These are phyloP conservation scores for Fusarium concolor DNA, from an alignment of 2,329 filamentous ascomycete genomes.

Conservation along the genomic window DNA sequence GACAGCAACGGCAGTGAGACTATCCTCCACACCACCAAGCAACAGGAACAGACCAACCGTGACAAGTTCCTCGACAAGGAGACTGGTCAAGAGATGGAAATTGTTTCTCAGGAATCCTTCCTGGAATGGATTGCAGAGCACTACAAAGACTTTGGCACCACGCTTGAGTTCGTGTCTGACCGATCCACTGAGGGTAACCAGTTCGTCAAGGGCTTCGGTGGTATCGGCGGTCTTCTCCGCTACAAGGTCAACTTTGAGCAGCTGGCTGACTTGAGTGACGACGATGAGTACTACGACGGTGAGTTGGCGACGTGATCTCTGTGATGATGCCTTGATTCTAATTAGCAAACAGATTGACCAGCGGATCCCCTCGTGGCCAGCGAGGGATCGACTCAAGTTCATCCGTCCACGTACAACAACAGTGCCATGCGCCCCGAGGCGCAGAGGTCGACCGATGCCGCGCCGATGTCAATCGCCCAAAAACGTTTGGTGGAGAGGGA, in stretches of 20 bases:
- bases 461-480: slow-evolving; percentile 58
- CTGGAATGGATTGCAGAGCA: slow-evolving; percentile 99
- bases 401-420: slow-evolving; percentile 58
- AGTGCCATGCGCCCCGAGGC: slow-evolving; percentile 56
- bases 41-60: slow-evolving; percentile 75
- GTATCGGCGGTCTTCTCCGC: slow-evolving; percentile 94
- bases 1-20: slow-evolving; percentile 77
- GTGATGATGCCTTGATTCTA: slow-evolving; percentile 5
- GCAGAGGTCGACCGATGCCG: slow-evolving; percentile 58
- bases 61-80: slow-evolving; percentile 94
- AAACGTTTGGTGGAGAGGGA: slow-evolving; percentile 61
- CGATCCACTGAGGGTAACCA: slow-evolving; percentile 98
- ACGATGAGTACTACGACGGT: slow-evolving; percentile 92
- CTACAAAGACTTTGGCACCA: slow-evolving; percentile 97
- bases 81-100: slow-evolving; percentile 97
- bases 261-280: slow-evolving; percentile 90
- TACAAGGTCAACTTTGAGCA: slow-evolving; percentile 99
- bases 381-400: slow-evolving; percentile 84
- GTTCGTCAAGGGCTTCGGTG: slow-evolving; percentile 99
- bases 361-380: slow-evolving; percentile 84
- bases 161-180: slow-evolving; percentile 96
- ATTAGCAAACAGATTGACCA: slow-evolving; percentile 77
- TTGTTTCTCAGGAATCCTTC: slow-evolving; percentile 88
- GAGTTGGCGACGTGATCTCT: slow-evolving; percentile 32
- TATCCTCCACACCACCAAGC: slow-evolving; percentile 88